phyloP scores from a whole-genome alignment of 352 stramenopile species.

The Aphanomyces invadans region DNA sequence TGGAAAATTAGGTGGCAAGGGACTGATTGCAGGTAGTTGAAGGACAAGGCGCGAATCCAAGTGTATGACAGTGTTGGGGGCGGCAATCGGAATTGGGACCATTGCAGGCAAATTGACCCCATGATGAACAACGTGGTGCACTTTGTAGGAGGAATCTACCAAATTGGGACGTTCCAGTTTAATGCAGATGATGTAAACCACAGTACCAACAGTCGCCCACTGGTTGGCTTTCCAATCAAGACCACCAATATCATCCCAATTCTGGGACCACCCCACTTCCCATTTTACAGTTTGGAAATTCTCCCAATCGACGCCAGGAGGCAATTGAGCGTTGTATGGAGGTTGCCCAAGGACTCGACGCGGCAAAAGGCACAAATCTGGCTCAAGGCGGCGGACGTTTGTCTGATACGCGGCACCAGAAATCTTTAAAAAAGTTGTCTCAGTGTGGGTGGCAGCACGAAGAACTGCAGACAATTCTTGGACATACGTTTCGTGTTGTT shows the following conservation, averaged over 20 bases:
- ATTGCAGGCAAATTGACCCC: conserved; percentile 12
- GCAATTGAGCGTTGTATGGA: conserved; percentile 10
- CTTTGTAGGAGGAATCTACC: conserved; percentile 13
- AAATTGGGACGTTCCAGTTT: conserved; percentile 10
- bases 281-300: conserved; percentile 14
- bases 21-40: conserved; percentile 9
- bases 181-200: conserved; percentile 19
- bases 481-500: conserved; percentile 13
- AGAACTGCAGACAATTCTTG: conserved; percentile 2
- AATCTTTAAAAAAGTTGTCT: conserved; percentile 1
- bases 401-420: conserved; percentile 9
- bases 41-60: conserved; percentile 12
- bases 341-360: conserved; percentile 14
- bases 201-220: conserved; percentile 12
- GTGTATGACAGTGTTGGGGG: conserved; percentile 7
- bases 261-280: conserved; percentile 3
- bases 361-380: conserved; percentile 10
- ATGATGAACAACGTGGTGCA: conserved; percentile 13
- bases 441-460: conserved; percentile 18
- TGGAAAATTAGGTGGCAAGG: conserved; percentile 16
- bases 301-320: conserved; percentile 7
- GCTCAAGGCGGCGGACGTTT: conserved; percentile 11
- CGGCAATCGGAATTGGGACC: conserved; percentile 14
- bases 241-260: conserved; percentile 1
- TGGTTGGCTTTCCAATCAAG: conserved; percentile 17